Evolutionary conservation across 768 basidiomycete species (phyloP), one percentile per base, ranked within the genome.

Genomic region (Pholiota microspora): DNA sequence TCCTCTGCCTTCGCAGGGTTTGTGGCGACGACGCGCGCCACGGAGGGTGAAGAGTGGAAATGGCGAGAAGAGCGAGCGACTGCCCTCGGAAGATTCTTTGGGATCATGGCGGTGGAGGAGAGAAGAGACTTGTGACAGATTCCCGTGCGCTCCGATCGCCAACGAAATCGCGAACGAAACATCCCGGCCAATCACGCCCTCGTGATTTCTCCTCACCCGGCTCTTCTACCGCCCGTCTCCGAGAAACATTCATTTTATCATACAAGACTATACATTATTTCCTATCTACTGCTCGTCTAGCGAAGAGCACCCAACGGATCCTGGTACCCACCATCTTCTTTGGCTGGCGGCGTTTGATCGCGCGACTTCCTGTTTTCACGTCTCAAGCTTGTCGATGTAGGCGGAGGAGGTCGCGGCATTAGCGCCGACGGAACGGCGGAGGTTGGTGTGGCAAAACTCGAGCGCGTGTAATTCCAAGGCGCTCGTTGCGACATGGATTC

Each of bases 1-100:
- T 92, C 86, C 72, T 92, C 79, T 13, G 92, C 92, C 70, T 85
- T 89, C 60, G 85, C 80, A 23, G 89, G 87, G 64, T 81, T 86
- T 45, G 88, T 85, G 35, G 84, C 83, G 55, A 84, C 82, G 59
- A 92, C 77, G 65, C 77, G 82, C 58, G 77, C 72, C 21, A 77
- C 80, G 36, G 82, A 72, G 7, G 82, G 69, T 2, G 92, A 84
- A 1, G 84, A 75, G 64, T 85, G 82, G 71, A 93, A 92, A 4
- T 83, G 73, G 58, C 88, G 80, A 29, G 72, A 73, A 44, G 78
- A 68, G 61, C 73, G 78, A 53, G 70, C 61, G 49, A 85, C 71
- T 54, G 79, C 73, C 69, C 77, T 81, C 44, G 77, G 77, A 59
- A 92, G 68, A 55, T 80, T 73, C 72, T 81, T 89, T 72, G 75